These are phyloP conservation scores for Zygnema cylindricum DNA, from an alignment of 139 green algal species.

Conservation along the genomic window DNA sequence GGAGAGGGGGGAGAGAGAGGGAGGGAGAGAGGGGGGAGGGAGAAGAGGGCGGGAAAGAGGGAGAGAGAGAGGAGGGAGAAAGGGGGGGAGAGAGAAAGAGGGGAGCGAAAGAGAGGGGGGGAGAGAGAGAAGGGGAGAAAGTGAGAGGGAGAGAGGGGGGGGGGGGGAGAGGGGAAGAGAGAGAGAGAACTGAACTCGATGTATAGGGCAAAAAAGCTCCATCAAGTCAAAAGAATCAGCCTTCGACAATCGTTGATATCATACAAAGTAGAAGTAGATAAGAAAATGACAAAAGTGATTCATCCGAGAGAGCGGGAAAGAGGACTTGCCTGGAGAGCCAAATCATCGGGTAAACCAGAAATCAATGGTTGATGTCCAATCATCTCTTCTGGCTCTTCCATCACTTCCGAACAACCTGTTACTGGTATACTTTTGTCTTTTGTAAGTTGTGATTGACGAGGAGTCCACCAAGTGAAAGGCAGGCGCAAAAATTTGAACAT, in stretches of 20 bases:
- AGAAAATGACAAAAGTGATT: neutral
- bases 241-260: neutral
- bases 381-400: neutral
- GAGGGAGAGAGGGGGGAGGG: neutral
- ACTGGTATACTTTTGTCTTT: neutral
- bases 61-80: neutral
- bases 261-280: neutral
- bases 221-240: neutral
- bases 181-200: neutral
- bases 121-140: neutral
- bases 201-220: neutral
- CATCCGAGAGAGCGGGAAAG: neutral
- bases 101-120: neutral
- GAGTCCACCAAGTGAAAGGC: neutral
- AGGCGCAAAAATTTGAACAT: neutral
- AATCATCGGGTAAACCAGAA: neutral
- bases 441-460: neutral
- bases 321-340: neutral
- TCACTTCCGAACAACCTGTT: neutral
- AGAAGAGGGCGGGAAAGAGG: too few relatives aligned
- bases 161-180: neutral
- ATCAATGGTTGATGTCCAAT: neutral
- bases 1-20: neutral
- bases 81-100: neutral
- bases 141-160: neutral